These are phyloP conservation scores for Lyophyllum shimeji DNA, from an alignment of 768 basidiomycete species.

Conservation along the genomic window DNA sequence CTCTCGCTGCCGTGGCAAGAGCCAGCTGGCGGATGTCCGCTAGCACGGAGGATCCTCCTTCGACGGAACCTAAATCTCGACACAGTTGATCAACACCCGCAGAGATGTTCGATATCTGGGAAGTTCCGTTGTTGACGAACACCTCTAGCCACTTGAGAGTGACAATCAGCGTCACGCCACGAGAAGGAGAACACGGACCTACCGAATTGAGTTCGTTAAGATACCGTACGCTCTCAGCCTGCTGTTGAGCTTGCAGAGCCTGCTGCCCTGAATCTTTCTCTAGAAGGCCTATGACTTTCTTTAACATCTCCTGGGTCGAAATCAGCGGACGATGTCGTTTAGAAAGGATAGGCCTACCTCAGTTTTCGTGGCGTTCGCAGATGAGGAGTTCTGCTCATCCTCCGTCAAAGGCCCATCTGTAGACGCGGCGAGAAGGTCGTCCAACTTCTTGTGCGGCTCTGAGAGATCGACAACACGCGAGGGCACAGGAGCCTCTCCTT, in stretches of 20 bases:
- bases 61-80: conserved; percentile 43
- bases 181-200: conserved; percentile 17
- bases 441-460: conserved; percentile 15
- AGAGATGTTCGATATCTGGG: conserved; percentile 65
- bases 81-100: conserved; percentile 61
- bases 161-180: background rate
- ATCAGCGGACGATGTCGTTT: background rate
- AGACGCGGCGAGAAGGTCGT: conserved; percentile 9
- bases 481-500: background rate
- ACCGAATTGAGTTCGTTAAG: conserved; percentile 76
- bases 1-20: conserved; percentile 30
- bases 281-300: conserved; percentile 48
- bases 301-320: conserved; percentile 23
- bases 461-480: conserved; percentile 4
- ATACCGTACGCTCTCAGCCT: conserved; percentile 74
- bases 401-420: background rate
- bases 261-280: conserved; percentile 48
- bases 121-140: conserved; percentile 76
- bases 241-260: conserved; percentile 55
- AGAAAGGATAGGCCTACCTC: background rate
- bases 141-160: conserved; percentile 76
- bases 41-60: conserved; percentile 25
- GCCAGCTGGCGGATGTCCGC: conserved; percentile 38
- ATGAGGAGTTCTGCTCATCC: conserved; percentile 15
- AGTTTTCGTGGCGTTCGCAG: background rate